Base-by-base conservation (phyloP, 1,284 basidiomycete genomes). In the Cystobasidiaceae sp. region DNA sequence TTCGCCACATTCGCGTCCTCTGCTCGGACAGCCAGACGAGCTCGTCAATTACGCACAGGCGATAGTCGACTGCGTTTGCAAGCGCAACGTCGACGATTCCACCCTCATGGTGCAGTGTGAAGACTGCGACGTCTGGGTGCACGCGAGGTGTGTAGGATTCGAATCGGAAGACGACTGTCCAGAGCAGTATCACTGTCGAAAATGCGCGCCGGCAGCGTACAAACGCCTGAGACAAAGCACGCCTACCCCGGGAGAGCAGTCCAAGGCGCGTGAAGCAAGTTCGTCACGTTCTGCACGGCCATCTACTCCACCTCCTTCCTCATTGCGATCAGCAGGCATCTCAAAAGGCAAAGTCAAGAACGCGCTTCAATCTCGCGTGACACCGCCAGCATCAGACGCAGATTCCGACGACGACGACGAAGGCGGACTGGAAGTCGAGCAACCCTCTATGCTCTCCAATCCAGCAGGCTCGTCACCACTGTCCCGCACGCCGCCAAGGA, bases 61-160 rank as follows among this genome's bases (percentile, higher is more conserved):
- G 43, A 55, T 39, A n/a, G 56, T 64, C 17, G 43, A 50, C 19
- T 64, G 61, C 32, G 17, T 45, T 17, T 64, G 61, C 52, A 23
- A 51, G 32, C 23, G 33, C 5, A 46, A 55, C 19, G 41, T 34
- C 17, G 52, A 55, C 37, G 61, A 64, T 56, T 41, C 27, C 9
- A 61, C 32, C 27, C 88, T 90, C 77, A 96, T 97, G 91, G 90
- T 96, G 50, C 89, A 92, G 77, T 97, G 93, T 79, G 93, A 97
- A 79, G 86, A 82, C 62, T 97, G 93, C 81, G 88, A 91, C 74
- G 90, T 90, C 67, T 97, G 93, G 93, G 93, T 97, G 78, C 93
- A 97, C 77, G 93, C 92, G 32, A 82, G 86, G 41, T 97, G 93
- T 79, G 92, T 97, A 86, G 93, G 93, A 58, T 91, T 89, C 77